phyloP scores from a whole-genome alignment of 345 rosid genomes.

The Lepidium aucheri region DNA sequence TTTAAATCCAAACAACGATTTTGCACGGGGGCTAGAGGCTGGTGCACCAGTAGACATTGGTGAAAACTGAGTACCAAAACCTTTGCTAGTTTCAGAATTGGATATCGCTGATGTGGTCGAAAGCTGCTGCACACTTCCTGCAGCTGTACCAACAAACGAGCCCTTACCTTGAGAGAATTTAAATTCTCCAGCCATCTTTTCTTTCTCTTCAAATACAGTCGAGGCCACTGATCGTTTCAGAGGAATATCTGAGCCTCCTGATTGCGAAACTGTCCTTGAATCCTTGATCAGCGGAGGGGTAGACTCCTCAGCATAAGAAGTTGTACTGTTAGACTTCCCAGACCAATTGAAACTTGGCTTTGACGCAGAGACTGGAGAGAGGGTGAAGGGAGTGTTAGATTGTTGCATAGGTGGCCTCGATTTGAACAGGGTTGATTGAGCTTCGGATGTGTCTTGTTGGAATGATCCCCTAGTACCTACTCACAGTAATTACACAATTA shows the following conservation, averaged over 20 bases:
- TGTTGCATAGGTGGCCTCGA: slow-evolving; percentile 28
- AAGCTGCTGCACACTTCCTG: slow-evolving; percentile 16
- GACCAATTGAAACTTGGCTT: slow-evolving; percentile 25
- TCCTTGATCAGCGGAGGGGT: slow-evolving; percentile 24
- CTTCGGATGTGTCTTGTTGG: slow-evolving; percentile 31
- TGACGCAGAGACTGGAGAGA: slow-evolving; percentile 31
- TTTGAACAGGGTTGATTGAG: slow-evolving; percentile 33
- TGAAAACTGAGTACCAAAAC: slow-evolving; percentile 26
- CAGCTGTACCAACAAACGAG: slow-evolving; percentile 17
- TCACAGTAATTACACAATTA: slow-evolving; percentile 9
- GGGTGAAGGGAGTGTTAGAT: slow-evolving; percentile 23
- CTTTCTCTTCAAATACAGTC: slow-evolving; percentile 20
- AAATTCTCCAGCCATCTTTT: slow-evolving; percentile 32
- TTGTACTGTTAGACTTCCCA: slow-evolving; percentile 15
- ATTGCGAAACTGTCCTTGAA: slow-evolving; percentile 27
- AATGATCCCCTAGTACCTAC: slow-evolving; percentile 37
- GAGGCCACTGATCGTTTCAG: slow-evolving; percentile 28
- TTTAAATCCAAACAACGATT: slow-evolving; percentile 28
- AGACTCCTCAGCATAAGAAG: slow-evolving; percentile 33
- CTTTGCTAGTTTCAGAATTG: slow-evolving; percentile 24
- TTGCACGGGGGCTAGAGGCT: slow-evolving; percentile 25
- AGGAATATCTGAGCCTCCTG: slow-evolving; percentile 30
- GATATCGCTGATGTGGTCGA: neutral
- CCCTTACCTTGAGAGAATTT: slow-evolving; percentile 26
- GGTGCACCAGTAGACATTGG: slow-evolving; percentile 28